These are phyloP conservation scores for Fennellomyces sp. DNA, from an alignment of 371 early-diverging fungal species.

Conservation along the genomic window DNA sequence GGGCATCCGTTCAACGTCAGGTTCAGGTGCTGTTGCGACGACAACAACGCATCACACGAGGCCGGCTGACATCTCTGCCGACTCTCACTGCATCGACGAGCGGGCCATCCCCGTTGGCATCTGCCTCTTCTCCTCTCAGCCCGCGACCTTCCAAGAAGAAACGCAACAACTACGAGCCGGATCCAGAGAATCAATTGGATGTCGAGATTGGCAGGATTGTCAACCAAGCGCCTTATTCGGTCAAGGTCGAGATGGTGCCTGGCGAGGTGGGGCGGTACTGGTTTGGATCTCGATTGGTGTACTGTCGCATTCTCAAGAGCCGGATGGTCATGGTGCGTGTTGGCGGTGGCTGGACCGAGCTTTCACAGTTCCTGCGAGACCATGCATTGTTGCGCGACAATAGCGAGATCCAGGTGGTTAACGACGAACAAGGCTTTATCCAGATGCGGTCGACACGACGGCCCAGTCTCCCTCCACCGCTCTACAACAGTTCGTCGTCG, in stretches of 20 bases:
- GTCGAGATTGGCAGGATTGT: constrained; percentile 71
- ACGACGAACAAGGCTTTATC: constrained; percentile 43
- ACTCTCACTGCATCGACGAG: background rate
- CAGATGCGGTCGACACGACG: constrained; percentile 7
- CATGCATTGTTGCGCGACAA: constrained; percentile 42
- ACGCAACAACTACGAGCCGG: constrained; percentile 51
- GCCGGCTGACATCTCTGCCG: constrained; percentile 3
- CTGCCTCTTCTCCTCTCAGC: background rate
- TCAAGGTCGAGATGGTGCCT: constrained; percentile 50
- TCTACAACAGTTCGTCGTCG: constrained; percentile 5
- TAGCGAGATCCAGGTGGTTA: background rate
- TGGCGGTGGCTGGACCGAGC: constrained; percentile 79
- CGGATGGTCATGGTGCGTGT: constrained; percentile 75
- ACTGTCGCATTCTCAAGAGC: constrained; percentile 70
- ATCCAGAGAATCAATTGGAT: constrained; percentile 68
- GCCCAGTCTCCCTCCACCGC: constrained; percentile 4
- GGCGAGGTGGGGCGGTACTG: constrained; percentile 71
- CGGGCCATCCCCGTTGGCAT: background rate
- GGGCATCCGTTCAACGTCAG: constrained; percentile 2
- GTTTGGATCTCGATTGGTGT: constrained; percentile 69
- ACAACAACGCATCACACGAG: background rate
- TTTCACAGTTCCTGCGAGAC: constrained; percentile 60
- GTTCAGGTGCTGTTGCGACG: constrained; percentile 3
- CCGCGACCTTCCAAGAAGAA: constrained; percentile 9
- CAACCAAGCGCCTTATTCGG: constrained; percentile 52